phyloP scores from a whole-genome alignment of 2,329 filamentous ascomycete genomes.

The Penicillium fuscoglaucum region DNA sequence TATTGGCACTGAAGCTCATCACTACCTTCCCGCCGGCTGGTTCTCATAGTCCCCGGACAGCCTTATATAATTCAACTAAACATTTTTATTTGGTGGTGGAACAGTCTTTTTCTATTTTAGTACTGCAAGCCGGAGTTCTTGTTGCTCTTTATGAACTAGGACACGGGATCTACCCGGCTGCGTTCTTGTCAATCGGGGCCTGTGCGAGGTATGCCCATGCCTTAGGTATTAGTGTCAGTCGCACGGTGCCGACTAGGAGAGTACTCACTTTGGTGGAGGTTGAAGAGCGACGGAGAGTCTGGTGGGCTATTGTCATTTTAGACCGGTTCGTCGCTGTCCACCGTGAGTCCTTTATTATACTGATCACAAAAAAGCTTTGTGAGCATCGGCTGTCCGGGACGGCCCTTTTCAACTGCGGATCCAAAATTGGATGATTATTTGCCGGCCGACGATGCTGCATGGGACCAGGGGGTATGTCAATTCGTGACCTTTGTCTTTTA shows the following conservation, averaged over 20 bases:
- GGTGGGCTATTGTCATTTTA: conserved; percentile 32
- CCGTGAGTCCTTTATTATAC: not conserved
- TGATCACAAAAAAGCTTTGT: conserved; percentile 14
- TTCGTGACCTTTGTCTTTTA: not conserved
- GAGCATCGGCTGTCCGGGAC: conserved; percentile 20
- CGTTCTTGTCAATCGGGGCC: conserved; percentile 2
- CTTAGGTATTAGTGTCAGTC: not conserved
- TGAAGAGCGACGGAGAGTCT: conserved; percentile 28
- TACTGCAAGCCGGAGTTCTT: no score
- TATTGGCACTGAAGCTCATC: no score
- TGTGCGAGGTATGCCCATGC: conserved; percentile 7
- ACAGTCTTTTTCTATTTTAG: no score
- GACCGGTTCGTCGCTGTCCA: conserved; percentile 10
- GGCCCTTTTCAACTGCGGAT: conserved; percentile 21
- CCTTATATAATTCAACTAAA: no score
- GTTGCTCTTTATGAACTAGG: not conserved
- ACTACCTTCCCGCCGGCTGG: no score
- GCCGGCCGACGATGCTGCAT: conserved; percentile 8
- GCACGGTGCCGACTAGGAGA: not conserved
- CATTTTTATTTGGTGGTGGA: no score
- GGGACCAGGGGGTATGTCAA: not conserved
- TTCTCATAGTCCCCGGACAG: no score
- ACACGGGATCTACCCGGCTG: conserved; percentile 10
- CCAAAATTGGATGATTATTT: conserved; percentile 22
- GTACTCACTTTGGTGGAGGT: conserved; percentile 21